Base-by-base conservation (phyloP, 441 rosid species). In the Kokia cookei region DNA sequence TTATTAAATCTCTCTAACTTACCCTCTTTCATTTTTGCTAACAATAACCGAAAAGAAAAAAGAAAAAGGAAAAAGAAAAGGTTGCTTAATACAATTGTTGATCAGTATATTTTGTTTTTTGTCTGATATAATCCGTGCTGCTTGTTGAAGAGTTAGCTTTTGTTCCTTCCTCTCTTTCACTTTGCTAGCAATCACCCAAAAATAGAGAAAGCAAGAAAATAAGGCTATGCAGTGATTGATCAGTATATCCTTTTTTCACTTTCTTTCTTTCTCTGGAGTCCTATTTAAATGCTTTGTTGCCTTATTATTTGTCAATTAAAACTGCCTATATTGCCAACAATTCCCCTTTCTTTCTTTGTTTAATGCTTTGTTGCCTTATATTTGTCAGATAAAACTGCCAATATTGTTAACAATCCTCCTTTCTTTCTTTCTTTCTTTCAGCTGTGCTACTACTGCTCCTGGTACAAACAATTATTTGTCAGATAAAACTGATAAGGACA, bases 381-480 rank as follows among this genome's bases (percentile, higher is more conserved):
- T 75, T 94, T 88, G 77, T 75, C 82, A 65, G 81, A 74, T 72
- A 83, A 83, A 80, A 19, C 22, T 19, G 22, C 22, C 22, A 19
- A 19, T 19, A 19, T 19, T 19, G 22, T 19, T 19, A 19, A 19
- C 22, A 19, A 19, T 19, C 22, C 22, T 19, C 22, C 22, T 19
- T 19, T 19, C 22, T 19, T 81, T 83, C 22, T 19, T 19, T 19
- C 22, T 19, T 81, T 83, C 86, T 81, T 81, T 83, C 87, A 91
- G 97, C 79, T 75, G 76, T 67, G 43, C 64, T 11, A 58, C 79
- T 76, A 53, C 35, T 79, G 80, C 82, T 75, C 75, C 73, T 74
- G 86, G 78, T 75, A 62, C 78, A 45, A 73, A 77, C 53, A 83
- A 82, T 70, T 63, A 78, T 74, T 94, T 87, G 77, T 73, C 82